Evolutionary conservation across 495 filamentous ascomycete species (phyloP), one percentile per base, ranked within the genome.

Genomic region (Cercophora samala): DNA sequence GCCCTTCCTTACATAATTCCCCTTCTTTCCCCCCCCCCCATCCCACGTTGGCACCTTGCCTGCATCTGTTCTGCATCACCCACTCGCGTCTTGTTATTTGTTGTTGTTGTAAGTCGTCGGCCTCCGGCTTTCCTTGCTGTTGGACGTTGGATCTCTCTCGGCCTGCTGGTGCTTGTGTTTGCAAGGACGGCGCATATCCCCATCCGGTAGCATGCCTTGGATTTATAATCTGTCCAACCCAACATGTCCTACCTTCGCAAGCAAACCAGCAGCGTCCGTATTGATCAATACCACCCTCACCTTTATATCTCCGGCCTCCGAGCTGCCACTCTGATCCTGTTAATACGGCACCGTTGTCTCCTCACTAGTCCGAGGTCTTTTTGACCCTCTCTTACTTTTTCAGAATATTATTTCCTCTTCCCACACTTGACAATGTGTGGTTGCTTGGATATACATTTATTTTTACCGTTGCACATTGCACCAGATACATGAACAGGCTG

Each of bases 1-100:
- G 42, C 65, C 6, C 65, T 62, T 67, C 54, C 65, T 68, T 70
- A 70, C 62, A 65, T 70, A 70, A 70, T 70, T 70, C 32, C 53
- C 59, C 26, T 21, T 21, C n/a, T 32, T 64, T 56, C 60, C 64
- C 51, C 63, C 46, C 60, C 64, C 51, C 63, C 46, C 52, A 13
- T 22, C 52, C 19, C 63, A 62, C 67, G 22, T 13, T 46, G 37
- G 37, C 66, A 19, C 51, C n/a, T 65, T 42, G 51, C 63, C 24
- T n/a, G 63, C 56, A 64, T 62, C 42, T 66, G 64, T 64, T 58
- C 24, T 32, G 63, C 56, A 66, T 60, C 32, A 67, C 65, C 65
- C 67, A 70, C 65, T 70, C 58, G 62, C 53, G 22, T 24, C 22
- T 46, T 54, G 2, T 55, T 42, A 62, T n/a, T 58, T 46, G 13